Base-by-base conservation (phyloP, 1,284 basidiomycete species). In the Ganoderma lingzhi region DNA sequence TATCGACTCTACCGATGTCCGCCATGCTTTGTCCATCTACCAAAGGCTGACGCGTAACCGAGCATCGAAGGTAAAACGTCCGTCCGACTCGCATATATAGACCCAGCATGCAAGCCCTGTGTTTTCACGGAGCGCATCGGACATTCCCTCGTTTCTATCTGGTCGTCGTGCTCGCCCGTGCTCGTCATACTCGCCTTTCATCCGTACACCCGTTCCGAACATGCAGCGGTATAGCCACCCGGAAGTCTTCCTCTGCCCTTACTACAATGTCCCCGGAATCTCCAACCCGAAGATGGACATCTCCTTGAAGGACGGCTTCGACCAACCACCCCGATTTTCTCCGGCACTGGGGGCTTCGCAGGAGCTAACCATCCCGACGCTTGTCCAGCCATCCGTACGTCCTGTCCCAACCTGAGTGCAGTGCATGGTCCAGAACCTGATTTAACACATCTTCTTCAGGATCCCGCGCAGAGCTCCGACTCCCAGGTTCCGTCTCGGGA, bases 211-310 rank as follows among this genome's bases (percentile, higher is more conserved):
- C 8, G 12, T 14, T 60, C 37, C 5, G 35, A 37, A 56, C 35
- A 73, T 73, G 71, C 71, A 73, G 53, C 70, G 58, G 59, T 69
- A 69, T 65, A 73, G 67, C 71, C 51, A 73, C 67, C 71, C 71
- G 12, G 70, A 73, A 58, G 64, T 73, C 14, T 73, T 73, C 65
- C 65, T 73, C 65, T 73, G 71, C 67, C 71, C 71, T 30, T 61
- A 67, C 15, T 73, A 73, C 64, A 73, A 73, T 62, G 62, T 55
- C 6, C 67, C 69, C 30, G 69, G 67, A 23, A 63, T 70, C 42
- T 37, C 71, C 51, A 68, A 73, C 44, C 71, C 69, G 30, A 70
- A 65, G 37, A 62, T 44, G 55, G 42, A 65, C 55, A 66, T 67
- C 53, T 48, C 42, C 66, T n/a, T n/a, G n/a, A 23, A 37, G 56